Evolutionary conservation across 352 stramenopile genomes (phyloP).

Genomic region (Globisporangium echinulatum): DNA sequence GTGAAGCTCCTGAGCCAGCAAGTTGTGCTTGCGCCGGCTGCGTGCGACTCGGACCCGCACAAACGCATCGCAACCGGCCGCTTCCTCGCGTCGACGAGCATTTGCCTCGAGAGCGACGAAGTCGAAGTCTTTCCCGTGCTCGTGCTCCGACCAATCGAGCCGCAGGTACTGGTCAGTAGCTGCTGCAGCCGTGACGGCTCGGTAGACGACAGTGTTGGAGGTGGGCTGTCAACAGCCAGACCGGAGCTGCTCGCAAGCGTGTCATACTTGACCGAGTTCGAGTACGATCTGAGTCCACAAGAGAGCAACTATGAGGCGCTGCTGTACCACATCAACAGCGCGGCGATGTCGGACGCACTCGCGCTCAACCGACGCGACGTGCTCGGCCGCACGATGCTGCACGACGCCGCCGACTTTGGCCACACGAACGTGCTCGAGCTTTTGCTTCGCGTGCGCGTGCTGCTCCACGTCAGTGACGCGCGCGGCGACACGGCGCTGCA

Average conservation of each 20-base stretch:
- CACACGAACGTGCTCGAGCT: conserved; percentile 45
- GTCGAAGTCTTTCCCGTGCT: conserved; percentile 65
- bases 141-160: conserved; percentile 36
- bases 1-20: conserved; percentile 35
- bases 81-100: conserved; percentile 43
- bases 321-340: conserved; percentile 39
- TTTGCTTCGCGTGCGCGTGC: conserved; percentile 35
- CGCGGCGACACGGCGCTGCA: conserved; percentile 53
- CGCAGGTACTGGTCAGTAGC: conserved; percentile 6
- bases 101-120: conserved; percentile 45
- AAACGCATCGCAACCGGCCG: conserved; percentile 21
- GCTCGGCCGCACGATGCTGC: conserved; percentile 48
- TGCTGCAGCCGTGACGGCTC: not conserved
- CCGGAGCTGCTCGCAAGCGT: conserved; percentile 14
- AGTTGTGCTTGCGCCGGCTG: conserved; percentile 27
- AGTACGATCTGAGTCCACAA: conserved; percentile 40
- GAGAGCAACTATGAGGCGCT: conserved; percentile 58
- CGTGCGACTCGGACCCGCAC: conserved; percentile 15
- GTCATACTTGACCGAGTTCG: conserved; percentile 49
- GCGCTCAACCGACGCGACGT: conserved; percentile 46
- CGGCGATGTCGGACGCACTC: conserved; percentile 30
- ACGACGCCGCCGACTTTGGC: conserved; percentile 52
- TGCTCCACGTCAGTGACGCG: conserved; percentile 32
- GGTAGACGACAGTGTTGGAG: not conserved
- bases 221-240: not conserved